Evolutionary conservation across 1,139 yeast species (phyloP).

Genomic region (Magnusiomyces ingens): DNA sequence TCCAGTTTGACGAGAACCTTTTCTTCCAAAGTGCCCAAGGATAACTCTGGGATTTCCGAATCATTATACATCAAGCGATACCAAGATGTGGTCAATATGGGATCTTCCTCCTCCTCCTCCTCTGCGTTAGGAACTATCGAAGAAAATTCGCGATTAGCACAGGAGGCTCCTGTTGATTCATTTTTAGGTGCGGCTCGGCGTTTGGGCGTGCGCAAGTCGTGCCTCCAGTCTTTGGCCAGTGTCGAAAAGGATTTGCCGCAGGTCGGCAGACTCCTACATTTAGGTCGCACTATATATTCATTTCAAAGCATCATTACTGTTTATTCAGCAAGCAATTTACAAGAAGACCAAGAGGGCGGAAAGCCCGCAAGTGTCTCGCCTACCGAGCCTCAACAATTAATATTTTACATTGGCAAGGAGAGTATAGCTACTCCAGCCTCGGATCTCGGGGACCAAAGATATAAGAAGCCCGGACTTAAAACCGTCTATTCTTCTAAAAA

Average conservation of each 20-base stretch:
- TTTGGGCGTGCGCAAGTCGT: constrained; percentile 9
- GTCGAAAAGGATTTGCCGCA: constrained; percentile 15
- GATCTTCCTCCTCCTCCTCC: neutral
- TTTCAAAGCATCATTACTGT: no score
- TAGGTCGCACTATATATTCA: constrained; percentile 7
- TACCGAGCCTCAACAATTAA: constrained; percentile 10
- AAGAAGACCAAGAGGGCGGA: no score
- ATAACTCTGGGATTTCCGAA: constrained; percentile 11
- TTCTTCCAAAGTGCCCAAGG: constrained; percentile 12
- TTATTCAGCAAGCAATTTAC: neutral
- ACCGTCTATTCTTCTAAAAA: neutral
- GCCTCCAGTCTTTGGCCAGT: constrained; percentile 8
- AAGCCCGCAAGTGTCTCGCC: no score
- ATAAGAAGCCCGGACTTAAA: constrained; percentile 9
- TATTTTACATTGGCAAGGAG: constrained; percentile 13
- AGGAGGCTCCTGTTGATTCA: constrained; percentile 5
- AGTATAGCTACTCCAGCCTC: constrained; percentile 12
- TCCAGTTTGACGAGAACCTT: neutral
- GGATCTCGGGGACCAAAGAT: constrained; percentile 13
- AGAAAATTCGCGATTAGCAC: neutral
- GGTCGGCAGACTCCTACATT: constrained; percentile 13
- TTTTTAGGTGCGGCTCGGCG: constrained; percentile 10
- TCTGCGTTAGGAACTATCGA: neutral
- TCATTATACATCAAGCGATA: constrained; percentile 10
- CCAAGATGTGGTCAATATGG: neutral